Evolutionary conservation across 345 rosid genomes (phyloP).

Genomic region (Anastatica hierochuntica): DNA sequence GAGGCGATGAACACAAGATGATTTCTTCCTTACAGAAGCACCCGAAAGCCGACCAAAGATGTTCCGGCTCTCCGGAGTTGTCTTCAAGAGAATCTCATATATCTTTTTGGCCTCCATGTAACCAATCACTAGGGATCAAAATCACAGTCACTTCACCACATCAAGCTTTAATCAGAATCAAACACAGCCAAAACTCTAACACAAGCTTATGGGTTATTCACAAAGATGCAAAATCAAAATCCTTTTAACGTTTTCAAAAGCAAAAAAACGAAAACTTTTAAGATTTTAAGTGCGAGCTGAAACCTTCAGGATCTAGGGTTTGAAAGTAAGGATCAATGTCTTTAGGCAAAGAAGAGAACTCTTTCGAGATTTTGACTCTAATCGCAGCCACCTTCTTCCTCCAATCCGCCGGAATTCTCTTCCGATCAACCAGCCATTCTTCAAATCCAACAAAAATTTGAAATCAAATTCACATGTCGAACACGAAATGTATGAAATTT

Average conservation of each 20-base stretch:
- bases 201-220: conserved; percentile 3
- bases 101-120: conserved; percentile 75
- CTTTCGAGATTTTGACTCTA: conserved; percentile 60
- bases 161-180: not conserved
- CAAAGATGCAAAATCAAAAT: too few species aligned
- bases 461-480: not conserved
- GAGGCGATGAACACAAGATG: not conserved
- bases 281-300: too few species aligned
- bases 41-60: conserved; percentile 93
- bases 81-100: conserved; percentile 61
- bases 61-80: conserved; percentile 73
- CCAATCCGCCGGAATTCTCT: conserved; percentile 88
- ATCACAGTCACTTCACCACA: not conserved
- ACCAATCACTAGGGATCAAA: conserved; percentile 49
- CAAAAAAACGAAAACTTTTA: too few species aligned
- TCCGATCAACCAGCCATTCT: conserved; percentile 99
- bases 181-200: not conserved
- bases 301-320: conserved; percentile 74
- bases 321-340: conserved; percentile 74
- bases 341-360: conserved; percentile 64
- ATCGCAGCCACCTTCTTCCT: conserved; percentile 63
- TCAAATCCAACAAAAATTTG: conserved; percentile 12
- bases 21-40: conserved; percentile 82
- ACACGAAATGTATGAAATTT: not conserved
- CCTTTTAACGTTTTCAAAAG: too few species aligned